Evolutionary conservation across 768 basidiomycete species (phyloP).

Genomic region (Russula emetica): DNA sequence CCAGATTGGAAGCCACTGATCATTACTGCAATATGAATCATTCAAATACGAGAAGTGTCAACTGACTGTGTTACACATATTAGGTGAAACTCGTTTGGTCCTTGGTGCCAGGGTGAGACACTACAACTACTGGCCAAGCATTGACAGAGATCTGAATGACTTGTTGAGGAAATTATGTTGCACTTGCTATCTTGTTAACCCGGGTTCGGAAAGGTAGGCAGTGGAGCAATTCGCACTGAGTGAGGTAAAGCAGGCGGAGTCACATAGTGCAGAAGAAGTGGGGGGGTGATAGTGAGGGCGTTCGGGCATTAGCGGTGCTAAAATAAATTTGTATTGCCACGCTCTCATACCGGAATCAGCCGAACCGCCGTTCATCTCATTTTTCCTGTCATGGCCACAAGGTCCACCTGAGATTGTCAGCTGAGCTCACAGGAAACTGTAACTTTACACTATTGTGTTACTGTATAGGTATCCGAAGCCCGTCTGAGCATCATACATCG

Average conservation of each 20-base stretch:
- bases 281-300: slow-evolving; percentile 1
- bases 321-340: too few relatives aligned
- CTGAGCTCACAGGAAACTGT: neutral
- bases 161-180: neutral
- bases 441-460: too few relatives aligned
- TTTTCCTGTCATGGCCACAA: too few relatives aligned
- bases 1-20: neutral
- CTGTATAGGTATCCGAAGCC: neutral
- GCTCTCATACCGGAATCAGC: slow-evolving; percentile 3
- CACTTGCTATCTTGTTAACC: neutral
- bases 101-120: too few relatives aligned
- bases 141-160: neutral
- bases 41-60: neutral
- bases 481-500: neutral
- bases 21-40: neutral
- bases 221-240: neutral
- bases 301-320: slow-evolving; percentile 1
- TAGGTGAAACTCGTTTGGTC: neutral
- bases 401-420: neutral
- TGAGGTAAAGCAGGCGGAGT: neutral
- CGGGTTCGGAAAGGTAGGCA: neutral
- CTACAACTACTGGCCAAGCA: neutral
- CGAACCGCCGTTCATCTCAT: neutral
- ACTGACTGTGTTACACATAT: neutral
- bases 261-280: neutral